phyloP scores from a whole-genome alignment of 148 eudicot genomes.

The Heliosperma pusillum region DNA sequence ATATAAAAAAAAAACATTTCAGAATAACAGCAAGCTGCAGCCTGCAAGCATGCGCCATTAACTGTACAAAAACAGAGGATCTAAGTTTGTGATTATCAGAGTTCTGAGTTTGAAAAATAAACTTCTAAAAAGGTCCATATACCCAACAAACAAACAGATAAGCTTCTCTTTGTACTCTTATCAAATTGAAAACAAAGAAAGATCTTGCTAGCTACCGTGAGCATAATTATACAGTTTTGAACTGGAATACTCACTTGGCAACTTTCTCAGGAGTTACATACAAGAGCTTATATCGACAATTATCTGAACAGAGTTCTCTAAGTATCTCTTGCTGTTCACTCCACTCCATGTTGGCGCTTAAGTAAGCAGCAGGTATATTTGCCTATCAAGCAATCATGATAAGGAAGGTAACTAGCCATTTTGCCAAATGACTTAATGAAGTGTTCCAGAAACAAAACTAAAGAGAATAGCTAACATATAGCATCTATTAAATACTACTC shows the following conservation, averaged over 20 bases:
- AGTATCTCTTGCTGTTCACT: conserved; percentile 91
- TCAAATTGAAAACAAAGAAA: conserved; percentile 1
- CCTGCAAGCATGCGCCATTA: not conserved
- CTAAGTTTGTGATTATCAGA: conserved; percentile 2
- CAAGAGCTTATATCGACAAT: conserved; percentile 71
- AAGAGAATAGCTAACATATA: not conserved
- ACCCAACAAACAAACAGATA: not conserved
- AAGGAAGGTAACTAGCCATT: not conserved
- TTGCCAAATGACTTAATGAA: conserved; percentile 4
- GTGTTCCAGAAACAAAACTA: conserved; percentile 5
- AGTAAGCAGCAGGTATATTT: conserved; percentile 88
- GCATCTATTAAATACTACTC: not conserved
- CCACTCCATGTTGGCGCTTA: conserved; percentile 98
- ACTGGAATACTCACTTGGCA: conserved; percentile 63
- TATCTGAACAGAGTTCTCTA: conserved; percentile 63
- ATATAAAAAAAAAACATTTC: not conserved
- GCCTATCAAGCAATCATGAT: conserved; percentile 43
- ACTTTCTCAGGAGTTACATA: conserved; percentile 98
- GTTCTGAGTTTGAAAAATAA: not conserved
- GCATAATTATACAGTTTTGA: not conserved
- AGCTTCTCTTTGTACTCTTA: not conserved
- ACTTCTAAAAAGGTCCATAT: conserved; percentile 4
- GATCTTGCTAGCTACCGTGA: not conserved
- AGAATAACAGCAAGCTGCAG: not conserved
- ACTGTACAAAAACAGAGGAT: not conserved